Conservation (phyloP, 2,329 filamentous ascomycete species). For the Fusarium pilosicola region DNA sequence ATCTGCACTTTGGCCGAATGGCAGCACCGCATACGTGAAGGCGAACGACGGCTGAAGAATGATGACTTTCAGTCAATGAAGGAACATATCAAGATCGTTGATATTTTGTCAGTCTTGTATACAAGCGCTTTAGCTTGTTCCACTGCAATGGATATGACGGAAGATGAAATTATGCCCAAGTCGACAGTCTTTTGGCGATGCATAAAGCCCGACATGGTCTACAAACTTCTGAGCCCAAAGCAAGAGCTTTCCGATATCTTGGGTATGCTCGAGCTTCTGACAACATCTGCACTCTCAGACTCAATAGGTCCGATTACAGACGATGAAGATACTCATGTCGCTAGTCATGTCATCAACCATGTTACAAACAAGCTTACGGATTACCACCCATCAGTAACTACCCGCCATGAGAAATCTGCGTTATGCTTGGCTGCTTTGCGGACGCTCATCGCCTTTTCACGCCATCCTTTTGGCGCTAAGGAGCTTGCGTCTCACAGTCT, state of each 20-base stretch:
- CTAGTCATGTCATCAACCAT: slow-evolving; percentile 65
- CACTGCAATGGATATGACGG: slow-evolving; percentile 48
- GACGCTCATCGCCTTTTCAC: slow-evolving; percentile 69
- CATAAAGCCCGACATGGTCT: slow-evolving; percentile 72
- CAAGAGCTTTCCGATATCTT: slow-evolving; percentile 72
- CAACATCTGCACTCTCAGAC: slow-evolving; percentile 69
- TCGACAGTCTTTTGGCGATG: slow-evolving; percentile 70
- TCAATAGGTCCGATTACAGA: slow-evolving; percentile 73
- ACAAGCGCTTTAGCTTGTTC: slow-evolving; percentile 69
- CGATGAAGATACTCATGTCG: slow-evolving; percentile 56
- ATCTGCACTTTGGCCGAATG: slow-evolving; percentile 68
- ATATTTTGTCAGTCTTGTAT: slow-evolving; percentile 74
- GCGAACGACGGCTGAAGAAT: slow-evolving; percentile 57
- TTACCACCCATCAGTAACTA: slow-evolving; percentile 53
- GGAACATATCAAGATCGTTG: slow-evolving; percentile 69
- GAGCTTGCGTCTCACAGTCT: slow-evolving; percentile 75
- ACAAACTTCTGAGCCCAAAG: slow-evolving; percentile 73
- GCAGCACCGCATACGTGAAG: slow-evolving; percentile 60
- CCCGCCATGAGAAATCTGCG: slow-evolving; percentile 53
- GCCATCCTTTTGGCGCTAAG: slow-evolving; percentile 68
- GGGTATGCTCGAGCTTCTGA: slow-evolving; percentile 71
- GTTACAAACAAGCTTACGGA: slow-evolving; percentile 72
- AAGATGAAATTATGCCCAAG: slow-evolving; percentile 45
- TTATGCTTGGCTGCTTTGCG: slow-evolving; percentile 60
- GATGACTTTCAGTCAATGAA: slow-evolving; percentile 53